Base-by-base conservation (phyloP, 1,139 yeast species). In the Nakaseomyces glabratus region DNA sequence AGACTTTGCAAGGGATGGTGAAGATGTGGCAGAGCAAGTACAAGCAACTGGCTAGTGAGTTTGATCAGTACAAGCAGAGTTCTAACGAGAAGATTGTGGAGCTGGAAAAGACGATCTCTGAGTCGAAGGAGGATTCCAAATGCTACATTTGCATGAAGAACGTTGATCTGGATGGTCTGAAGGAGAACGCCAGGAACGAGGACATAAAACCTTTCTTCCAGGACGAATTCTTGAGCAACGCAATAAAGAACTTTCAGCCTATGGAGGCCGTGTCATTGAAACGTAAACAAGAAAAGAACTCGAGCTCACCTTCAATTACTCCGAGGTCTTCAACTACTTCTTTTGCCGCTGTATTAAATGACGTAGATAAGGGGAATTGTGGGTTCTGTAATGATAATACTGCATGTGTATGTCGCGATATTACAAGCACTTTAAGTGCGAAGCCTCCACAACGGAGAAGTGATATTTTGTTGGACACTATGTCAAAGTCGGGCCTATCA, bases 231-330 rank as follows among this genome's bases (percentile, higher is more conserved):
- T 11, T 26, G 15, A 26, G 18, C 21, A 14, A 26, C 4, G 30
- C 30, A 8, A 42, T 70, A 22, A 56, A 60, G 4, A 52, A 61
- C 13, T 68, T 75, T 47, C 64, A 67, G 42, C 81, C 84, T 6
- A 63, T 68, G 65, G 66, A 74, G 9, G 78, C 85, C 0, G 86
- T 77, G 2, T 66, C 79, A 1, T 60, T 77, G 42, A 65, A 63
- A 33, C 57, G n/a, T n/a, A n/a, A n/a, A n/a, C n/a, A n/a, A n/a
- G n/a, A n/a, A n/a, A n/a, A n/a, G n/a, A n/a, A n/a, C n/a, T n/a
- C n/a, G n/a, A n/a, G n/a, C n/a, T n/a, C n/a, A n/a, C n/a, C n/a
- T n/a, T n/a, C n/a, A n/a, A n/a, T n/a, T n/a, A n/a, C n/a, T n/a
- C n/a, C n/a, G n/a, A n/a, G n/a, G n/a, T n/a, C n/a, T n/a, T n/a